A percentile compares a stretch with the other conserved stretches of the same genome.
These are phyloP conservation scores for Stereum hirsutum DNA, from an alignment of 1,284 basidiomycete genomes.

Conservation along the genomic window DNA sequence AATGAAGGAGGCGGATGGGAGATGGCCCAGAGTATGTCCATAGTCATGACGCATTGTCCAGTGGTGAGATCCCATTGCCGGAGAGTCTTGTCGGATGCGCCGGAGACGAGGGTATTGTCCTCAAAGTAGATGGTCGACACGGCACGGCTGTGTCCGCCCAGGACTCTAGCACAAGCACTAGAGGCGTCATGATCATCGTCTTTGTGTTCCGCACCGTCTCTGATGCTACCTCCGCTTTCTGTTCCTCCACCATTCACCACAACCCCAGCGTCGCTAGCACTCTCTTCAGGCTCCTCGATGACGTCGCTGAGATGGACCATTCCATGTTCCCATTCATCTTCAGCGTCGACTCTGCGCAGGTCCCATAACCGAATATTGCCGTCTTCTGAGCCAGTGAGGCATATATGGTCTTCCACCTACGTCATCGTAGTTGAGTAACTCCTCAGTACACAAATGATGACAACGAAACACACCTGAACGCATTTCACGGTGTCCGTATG, in stretches of 20 bases:
- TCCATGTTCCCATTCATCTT: conserved; percentile 46
- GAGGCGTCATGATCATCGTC: conserved; percentile 15
- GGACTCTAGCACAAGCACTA: conserved; percentile 59
- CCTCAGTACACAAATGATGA: no score
- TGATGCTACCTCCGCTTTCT: conserved; percentile 11
- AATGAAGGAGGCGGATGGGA: no score
- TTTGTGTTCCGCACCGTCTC: conserved; percentile 16
- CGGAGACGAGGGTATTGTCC: conserved; percentile 89
- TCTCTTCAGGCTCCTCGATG: conserved; percentile 47
- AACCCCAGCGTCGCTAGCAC: conserved; percentile 15
- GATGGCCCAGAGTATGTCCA: conserved; percentile 99
- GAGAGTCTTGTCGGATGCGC: conserved; percentile 96
- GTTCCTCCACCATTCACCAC: conserved; percentile 9
- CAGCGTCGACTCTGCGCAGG: conserved; percentile 68
- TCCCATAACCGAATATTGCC: conserved; percentile 85
- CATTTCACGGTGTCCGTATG: conserved; percentile 80
- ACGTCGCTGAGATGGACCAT: conserved; percentile 53
- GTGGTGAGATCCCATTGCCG: conserved; percentile 97
- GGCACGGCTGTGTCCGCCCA: conserved; percentile 90
- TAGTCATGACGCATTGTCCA: conserved; percentile 96
- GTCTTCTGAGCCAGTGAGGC: conserved; percentile 87
- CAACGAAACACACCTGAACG: no score
- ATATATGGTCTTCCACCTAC: conserved; percentile 90
- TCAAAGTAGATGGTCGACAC: conserved; percentile 95
- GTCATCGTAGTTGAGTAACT: no score